These are phyloP conservation scores for Hypholoma fasciculare DNA, from an alignment of 768 basidiomycete species.

Conservation along the genomic window DNA sequence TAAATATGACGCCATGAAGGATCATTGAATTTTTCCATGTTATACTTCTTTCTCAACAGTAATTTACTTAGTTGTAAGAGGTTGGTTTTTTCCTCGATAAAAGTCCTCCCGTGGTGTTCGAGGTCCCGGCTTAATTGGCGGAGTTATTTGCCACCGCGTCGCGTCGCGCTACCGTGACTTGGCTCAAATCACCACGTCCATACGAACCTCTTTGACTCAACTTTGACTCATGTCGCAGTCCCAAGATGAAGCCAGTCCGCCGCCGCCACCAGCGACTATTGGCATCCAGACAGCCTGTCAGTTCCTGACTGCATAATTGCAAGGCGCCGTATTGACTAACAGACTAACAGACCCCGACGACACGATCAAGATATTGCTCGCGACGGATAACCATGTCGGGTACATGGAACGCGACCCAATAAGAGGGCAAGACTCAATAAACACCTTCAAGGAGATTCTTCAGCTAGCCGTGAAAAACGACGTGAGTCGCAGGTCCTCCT, in stretches of 20 bases:
- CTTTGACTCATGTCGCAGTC: slow-evolving; percentile 16
- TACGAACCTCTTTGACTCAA: too few relatives aligned
- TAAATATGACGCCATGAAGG: too few relatives aligned
- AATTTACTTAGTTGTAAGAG: too few relatives aligned
- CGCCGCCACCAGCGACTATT: slow-evolving; percentile 19
- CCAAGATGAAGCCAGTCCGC: slow-evolving; percentile 11
- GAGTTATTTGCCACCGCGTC: not conserved
- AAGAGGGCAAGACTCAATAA: slow-evolving; percentile 92
- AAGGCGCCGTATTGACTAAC: not conserved
- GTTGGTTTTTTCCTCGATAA: too few relatives aligned
- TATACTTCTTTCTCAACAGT: too few relatives aligned
- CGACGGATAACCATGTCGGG: slow-evolving; percentile 96
- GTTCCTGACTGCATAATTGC: slow-evolving; percentile 1
- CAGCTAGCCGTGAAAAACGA: slow-evolving; percentile 88
- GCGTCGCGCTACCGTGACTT: too few relatives aligned
- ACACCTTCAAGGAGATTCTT: slow-evolving; percentile 93
- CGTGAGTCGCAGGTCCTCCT: slow-evolving; percentile 41
- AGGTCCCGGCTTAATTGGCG: not conserved
- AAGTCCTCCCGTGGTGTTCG: too few relatives aligned
- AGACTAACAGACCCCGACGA: slow-evolving; percentile 53
- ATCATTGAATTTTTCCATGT: too few relatives aligned
- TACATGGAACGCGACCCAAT: slow-evolving; percentile 94
- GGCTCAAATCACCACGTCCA: too few relatives aligned
- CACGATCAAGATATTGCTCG: slow-evolving; percentile 81
- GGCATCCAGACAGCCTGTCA: slow-evolving; percentile 22